Base-by-base conservation (phyloP, 2,329 filamentous ascomycete genomes). In the Neonectria hederae region DNA sequence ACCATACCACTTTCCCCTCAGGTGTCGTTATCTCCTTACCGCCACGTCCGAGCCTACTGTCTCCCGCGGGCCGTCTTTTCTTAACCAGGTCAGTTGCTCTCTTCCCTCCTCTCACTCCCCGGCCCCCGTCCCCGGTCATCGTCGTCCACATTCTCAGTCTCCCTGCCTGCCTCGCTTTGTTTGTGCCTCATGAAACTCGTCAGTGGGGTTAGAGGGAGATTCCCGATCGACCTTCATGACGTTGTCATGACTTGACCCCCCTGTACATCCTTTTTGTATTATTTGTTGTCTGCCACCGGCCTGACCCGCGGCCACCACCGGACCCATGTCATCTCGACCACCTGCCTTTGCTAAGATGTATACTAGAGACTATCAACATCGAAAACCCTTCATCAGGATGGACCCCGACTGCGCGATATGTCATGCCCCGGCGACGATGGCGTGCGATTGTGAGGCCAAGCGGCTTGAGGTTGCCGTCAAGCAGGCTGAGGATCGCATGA, bases 401-500 rank as follows among this genome's bases (percentile, higher is more conserved):
- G 89, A 91, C 73, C 89, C 89, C 46, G 87, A 90, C 78, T 91
- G 89, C 78, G 89, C 89, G 57, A 88, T 91, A 74, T 91, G 89
- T 77, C 83, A 83, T 73, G 83, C 84, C 67, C 87, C 89, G 65
- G 87, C 88, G 49, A 82, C 81, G 45, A 75, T 84, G 70, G 82
- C 81, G 65, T 91, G 89, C 76, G 87, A 89, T 69, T 91, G 89
- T 75, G 89, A 91, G 80, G 86, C 87, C 55, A 89, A 87, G 71
- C 86, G 87, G 28, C 82, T 91, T 30, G 88, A 90, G 69, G 78
- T 85, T 61, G 88, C 89, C 64, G 82, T 91, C 46, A 82, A 83
- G 65, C 87, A 90, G 75, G 88, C 89, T 62, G 89, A 91, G 76
- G 79, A 82, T 55, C 83, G 84, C 48, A 87, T 90, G 82, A 89